Conservation (phyloP, 2,329 filamentous ascomycete species). For the Colletotrichum lupini region DNA sequence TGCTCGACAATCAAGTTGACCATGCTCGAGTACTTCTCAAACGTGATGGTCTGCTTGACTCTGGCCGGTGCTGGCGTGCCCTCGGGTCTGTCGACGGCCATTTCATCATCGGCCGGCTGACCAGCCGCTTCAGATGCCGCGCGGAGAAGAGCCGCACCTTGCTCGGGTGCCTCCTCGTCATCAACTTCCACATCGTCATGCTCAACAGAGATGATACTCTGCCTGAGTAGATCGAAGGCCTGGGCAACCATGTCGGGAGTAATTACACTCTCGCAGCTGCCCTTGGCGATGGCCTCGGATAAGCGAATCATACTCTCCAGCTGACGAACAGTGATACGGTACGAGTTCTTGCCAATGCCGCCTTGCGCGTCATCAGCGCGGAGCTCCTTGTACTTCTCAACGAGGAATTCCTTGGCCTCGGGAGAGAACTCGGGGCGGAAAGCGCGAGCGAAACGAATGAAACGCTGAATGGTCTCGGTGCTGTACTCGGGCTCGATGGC, state of each 20-base stretch:
- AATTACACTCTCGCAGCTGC: conserved; percentile 94
- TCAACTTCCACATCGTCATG: conserved; percentile 97
- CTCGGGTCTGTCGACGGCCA: conserved; percentile 47
- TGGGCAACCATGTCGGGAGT: conserved; percentile 87
- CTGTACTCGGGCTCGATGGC: conserved; percentile 93
- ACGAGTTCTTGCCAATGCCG: conserved; percentile 92
- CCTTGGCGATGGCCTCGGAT: conserved; percentile 97
- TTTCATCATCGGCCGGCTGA: conserved; percentile 61
- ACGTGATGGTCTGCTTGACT: conserved; percentile 88
- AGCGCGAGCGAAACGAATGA: conserved; percentile 94
- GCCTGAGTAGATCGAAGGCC: conserved; percentile 88
- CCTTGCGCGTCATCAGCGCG: conserved; percentile 93
- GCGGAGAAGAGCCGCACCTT: conserved; percentile 57
- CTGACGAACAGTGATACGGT: conserved; percentile 96
- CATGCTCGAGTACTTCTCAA: conserved; percentile 94
- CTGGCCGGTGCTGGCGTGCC: conserved; percentile 54
- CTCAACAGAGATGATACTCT: conserved; percentile 97
- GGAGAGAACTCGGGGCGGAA: conserved; percentile 94
- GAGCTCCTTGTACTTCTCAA: conserved; percentile 95
- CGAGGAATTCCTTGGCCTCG: conserved; percentile 85
- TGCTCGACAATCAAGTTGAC: conserved; percentile 86
- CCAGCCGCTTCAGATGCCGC: conserved; percentile 52
- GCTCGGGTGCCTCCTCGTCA: conserved; percentile 66
- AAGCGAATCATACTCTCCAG: conserved; percentile 95
- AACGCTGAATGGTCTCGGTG: conserved; percentile 95